phyloP scores from a whole-genome alignment of 768 basidiomycete species.

The Auricularia sp. region DNA sequence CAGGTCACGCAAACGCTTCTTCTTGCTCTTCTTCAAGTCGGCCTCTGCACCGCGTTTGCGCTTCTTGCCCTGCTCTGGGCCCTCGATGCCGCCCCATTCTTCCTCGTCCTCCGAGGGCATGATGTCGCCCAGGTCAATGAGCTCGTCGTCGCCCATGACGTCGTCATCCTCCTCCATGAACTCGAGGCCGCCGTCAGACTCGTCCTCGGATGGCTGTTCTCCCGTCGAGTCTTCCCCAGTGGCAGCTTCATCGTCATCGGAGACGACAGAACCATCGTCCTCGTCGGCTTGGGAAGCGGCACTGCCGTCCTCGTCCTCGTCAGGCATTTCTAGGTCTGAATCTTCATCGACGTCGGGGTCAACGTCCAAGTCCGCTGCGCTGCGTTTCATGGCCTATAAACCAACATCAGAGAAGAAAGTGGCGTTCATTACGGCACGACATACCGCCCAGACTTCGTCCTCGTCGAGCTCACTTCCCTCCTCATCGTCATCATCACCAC shows the following conservation, averaged over 20 bases:
- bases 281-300: neutral
- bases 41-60: slow-evolving; percentile 16
- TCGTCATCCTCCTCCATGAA: slow-evolving; percentile 53
- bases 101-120: slow-evolving; percentile 35
- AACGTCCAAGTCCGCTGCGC: slow-evolving; percentile 50
- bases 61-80: slow-evolving; percentile 9
- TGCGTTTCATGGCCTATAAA: slow-evolving; percentile 76
- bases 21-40: slow-evolving; percentile 32
- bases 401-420: neutral
- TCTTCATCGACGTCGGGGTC: slow-evolving; percentile 22
- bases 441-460: slow-evolving; percentile 83
- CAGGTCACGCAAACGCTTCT: slow-evolving; percentile 59
- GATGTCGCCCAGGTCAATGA: slow-evolving; percentile 48
- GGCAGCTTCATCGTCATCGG: slow-evolving; percentile 6
- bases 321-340: slow-evolving; percentile 25
- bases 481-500: slow-evolving; percentile 21
- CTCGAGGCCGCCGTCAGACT: slow-evolving; percentile 33
- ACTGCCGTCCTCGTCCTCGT: slow-evolving; percentile 20
- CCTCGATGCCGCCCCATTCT: slow-evolving; percentile 47
- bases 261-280: slow-evolving; percentile 2
- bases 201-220: slow-evolving; percentile 20
- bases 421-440: slow-evolving; percentile 6
- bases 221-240: slow-evolving; percentile 15
- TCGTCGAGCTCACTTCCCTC: slow-evolving; percentile 45
- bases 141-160: slow-evolving; percentile 44